phyloP scores from a whole-genome alignment of 192 early-diverging fungal genomes.

The Podila verticillata region DNA sequence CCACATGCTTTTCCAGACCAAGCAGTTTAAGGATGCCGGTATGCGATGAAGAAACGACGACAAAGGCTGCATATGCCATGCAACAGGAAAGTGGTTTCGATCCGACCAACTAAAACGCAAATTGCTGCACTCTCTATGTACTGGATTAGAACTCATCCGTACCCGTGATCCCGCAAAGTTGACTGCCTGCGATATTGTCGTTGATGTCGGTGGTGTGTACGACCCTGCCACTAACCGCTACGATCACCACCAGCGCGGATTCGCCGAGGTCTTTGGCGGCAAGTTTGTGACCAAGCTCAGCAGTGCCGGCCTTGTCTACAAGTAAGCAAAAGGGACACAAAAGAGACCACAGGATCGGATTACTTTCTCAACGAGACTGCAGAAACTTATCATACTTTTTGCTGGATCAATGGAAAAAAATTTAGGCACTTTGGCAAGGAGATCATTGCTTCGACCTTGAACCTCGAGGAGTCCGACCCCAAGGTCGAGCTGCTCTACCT shows the following conservation, averaged over 20 bases:
- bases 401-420: background rate
- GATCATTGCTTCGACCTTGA: conserved; percentile 72
- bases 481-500: conserved; percentile 76
- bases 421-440: conserved; percentile 87
- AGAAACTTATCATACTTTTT: too few relatives aligned
- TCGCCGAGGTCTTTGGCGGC: conserved; percentile 84
- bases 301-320: conserved; percentile 96
- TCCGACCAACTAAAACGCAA: conserved; percentile 15
- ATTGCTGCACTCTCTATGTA: background rate
- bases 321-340: conserved; percentile 56
- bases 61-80: too few relatives aligned
- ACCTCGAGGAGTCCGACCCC: conserved; percentile 57
- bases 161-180: conserved; percentile 86
- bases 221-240: conserved; percentile 77
- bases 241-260: conserved; percentile 96
- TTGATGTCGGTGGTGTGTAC: conserved; percentile 95
- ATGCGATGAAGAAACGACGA: background rate
- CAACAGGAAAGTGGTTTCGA: background rate
- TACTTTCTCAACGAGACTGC: too few relatives aligned
- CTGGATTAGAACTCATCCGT: conserved; percentile 66
- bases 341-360: too few relatives aligned
- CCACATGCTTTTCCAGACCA: conserved; percentile 79
- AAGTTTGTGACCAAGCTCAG: conserved; percentile 88
- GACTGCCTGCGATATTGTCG: conserved; percentile 84
- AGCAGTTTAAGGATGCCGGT: conserved; percentile 69